Evolutionary conservation across 163 green algal genomes (phyloP).

Genomic region (Prototheca cutis): DNA sequence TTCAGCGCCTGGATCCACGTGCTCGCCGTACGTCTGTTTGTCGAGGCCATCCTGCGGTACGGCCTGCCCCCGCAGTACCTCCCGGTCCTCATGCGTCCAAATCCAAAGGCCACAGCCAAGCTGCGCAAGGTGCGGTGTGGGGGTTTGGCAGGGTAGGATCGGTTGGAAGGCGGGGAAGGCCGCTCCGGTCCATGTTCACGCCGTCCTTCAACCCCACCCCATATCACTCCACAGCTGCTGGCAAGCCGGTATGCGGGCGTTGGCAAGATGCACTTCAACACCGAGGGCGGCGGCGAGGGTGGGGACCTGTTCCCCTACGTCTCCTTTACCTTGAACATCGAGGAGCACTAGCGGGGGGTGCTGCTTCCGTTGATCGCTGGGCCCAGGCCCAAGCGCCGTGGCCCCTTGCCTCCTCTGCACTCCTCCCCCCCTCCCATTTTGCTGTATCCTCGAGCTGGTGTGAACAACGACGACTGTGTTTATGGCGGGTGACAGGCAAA

Average conservation of each 20-base stretch:
- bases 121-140: slow-evolving; percentile 50
- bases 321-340: slow-evolving; percentile 66
- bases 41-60: slow-evolving; percentile 95
- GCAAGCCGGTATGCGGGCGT: slow-evolving; percentile 31
- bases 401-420: no score
- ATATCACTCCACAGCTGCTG: slow-evolving; percentile 23
- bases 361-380: no score
- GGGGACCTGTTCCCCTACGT: slow-evolving; percentile 76
- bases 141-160: no score
- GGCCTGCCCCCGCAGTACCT: slow-evolving; percentile 74
- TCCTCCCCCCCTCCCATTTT: no score
- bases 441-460: no score
- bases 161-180: no score
- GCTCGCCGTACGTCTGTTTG: slow-evolving; percentile 85
- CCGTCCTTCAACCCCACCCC: no score
- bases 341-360: slow-evolving; percentile 19
- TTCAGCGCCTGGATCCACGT: slow-evolving; percentile 89
- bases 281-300: slow-evolving; percentile 32
- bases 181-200: no score
- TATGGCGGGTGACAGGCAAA: not conserved
- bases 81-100: slow-evolving; percentile 64
- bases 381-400: no score
- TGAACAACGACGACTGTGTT: no score
- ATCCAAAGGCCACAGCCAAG: slow-evolving; percentile 44
- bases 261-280: slow-evolving; percentile 44